Base-by-base conservation (phyloP, 1,139 yeast species). In the Protomyces pachydermus region DNA sequence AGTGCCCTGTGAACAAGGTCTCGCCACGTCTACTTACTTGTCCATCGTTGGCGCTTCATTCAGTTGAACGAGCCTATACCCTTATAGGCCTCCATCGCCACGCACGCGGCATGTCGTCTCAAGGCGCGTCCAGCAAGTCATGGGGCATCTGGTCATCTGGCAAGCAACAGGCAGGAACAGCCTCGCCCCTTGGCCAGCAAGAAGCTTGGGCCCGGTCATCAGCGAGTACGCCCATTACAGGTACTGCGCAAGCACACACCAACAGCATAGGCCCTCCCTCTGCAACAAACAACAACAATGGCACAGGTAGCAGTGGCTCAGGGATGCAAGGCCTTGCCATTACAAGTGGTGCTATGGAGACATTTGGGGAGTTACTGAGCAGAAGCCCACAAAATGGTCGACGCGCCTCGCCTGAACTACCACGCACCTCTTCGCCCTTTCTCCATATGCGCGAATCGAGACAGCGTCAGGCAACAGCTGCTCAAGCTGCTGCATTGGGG, bases 381-480 rank as follows among this genome's bases (percentile, higher is more conserved):
- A 46, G 52, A 20, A 58, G 62, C 42, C 62, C 62, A 16, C 62
- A 58, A 38, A 58, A 58, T 38, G 62, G 62, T 4, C 51, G 62
- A 58, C 42, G 62, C 20, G 62, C 51, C 0, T 58, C 62, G 10
- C 62, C 62, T 9, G 62, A 58, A 42, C n/a, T 58, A 12, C 37
- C 53, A 25, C 38, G 62, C 18, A 52, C 56, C 35, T 51, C 23
- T 16, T 51, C 56, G 23, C 62, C 62, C 18, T 58, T 58, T 34
- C 38, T 58, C 25, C 54, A 58, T 20, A 42, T 42, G 48, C 48
- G 48, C 23, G 48, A 42, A 12, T 42, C 48, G 18, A 37, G 62
- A 16, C 62, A 58, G 42, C 28, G 62, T 28, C 62, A 58, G 35
- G 62, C 62, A 10, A 52, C 62, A n/a, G 56, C 62, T 14, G 62